Evolutionary conservation across 2,329 filamentous ascomycete species (phyloP).

Genomic region (Epichloe hybrida): DNA sequence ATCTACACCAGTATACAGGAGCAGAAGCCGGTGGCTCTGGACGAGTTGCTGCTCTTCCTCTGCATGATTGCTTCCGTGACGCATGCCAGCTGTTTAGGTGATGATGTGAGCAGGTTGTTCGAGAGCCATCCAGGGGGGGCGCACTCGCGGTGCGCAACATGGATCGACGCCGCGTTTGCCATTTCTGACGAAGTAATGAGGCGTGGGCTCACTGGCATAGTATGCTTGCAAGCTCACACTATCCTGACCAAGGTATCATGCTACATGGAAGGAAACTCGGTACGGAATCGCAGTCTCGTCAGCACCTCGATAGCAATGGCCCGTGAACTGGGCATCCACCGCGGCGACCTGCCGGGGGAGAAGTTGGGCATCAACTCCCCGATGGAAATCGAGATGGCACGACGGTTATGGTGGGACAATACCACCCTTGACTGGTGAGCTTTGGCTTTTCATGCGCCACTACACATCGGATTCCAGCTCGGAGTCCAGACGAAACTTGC

Average conservation of each 20-base stretch:
- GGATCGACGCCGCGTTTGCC: constrained; percentile 1
- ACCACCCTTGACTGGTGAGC: constrained; percentile 3
- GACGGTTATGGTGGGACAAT: constrained; percentile 5
- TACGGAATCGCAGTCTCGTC: constrained; percentile 3
- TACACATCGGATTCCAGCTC: no score
- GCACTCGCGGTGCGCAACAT: constrained; percentile 1
- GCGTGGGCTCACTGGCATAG: not conserved
- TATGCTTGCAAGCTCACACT: constrained; percentile 2
- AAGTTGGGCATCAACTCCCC: not conserved
- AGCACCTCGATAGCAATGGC: constrained; percentile 4
- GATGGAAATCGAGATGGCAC: constrained; percentile 2
- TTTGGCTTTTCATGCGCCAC: not conserved
- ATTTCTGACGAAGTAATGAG: constrained; percentile 2
- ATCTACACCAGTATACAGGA: constrained; percentile 1
- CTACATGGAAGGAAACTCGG: constrained; percentile 3
- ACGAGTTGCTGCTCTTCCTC: constrained; percentile 1
- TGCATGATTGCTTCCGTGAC: constrained; percentile 2
- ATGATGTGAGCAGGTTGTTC: constrained; percentile 1
- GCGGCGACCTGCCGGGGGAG: constrained; percentile 1
- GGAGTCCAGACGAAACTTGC: not conserved
- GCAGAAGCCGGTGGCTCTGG: not conserved
- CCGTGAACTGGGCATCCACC: constrained; percentile 3
- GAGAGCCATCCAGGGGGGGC: constrained; percentile 2
- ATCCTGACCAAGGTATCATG: constrained; percentile 2
- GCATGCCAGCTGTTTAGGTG: not conserved